Conservation (phyloP, 805 yeast species). For the Debaryomyces castellii region DNA sequence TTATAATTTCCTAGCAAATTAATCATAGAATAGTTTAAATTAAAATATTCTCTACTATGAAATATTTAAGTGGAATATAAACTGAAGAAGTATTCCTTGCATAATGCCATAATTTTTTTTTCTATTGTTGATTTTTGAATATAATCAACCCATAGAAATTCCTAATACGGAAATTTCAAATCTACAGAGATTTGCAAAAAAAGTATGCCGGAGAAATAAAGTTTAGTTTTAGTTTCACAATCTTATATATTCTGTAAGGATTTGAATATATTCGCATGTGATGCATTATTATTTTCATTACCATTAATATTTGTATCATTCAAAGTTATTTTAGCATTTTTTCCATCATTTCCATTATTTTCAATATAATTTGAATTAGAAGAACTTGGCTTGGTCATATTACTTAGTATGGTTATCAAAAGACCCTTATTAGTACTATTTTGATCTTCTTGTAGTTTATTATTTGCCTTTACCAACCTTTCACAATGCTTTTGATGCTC, state of each 20-base stretch:
- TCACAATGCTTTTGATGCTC: constrained; percentile 6
- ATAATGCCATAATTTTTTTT: too few relatives aligned
- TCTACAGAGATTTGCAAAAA: too few relatives aligned
- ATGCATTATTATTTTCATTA: neutral
- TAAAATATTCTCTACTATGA: too few relatives aligned
- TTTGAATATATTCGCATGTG: neutral
- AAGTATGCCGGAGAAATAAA: neutral
- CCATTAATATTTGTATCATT: neutral
- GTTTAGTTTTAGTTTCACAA: neutral
- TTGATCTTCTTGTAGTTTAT: constrained; percentile 10
- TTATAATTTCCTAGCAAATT: too few relatives aligned
- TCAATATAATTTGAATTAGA: neutral
- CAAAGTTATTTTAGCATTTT: neutral
- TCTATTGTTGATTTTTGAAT: too few relatives aligned
- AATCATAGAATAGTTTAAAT: too few relatives aligned
- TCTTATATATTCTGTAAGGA: neutral
- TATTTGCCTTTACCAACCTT: constrained; percentile 8
- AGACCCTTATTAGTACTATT: constrained; percentile 10
- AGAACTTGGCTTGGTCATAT: neutral
- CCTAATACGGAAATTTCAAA: neutral
- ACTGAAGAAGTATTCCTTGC: too few relatives aligned
- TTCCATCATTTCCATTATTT: constrained; percentile 1
- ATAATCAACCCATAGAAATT: too few relatives aligned
- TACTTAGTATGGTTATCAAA: constrained; percentile 7
- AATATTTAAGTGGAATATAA: too few relatives aligned